These are phyloP conservation scores for Rhododendron vialii DNA, from an alignment of 148 eudicot species.

Conservation along the genomic window DNA sequence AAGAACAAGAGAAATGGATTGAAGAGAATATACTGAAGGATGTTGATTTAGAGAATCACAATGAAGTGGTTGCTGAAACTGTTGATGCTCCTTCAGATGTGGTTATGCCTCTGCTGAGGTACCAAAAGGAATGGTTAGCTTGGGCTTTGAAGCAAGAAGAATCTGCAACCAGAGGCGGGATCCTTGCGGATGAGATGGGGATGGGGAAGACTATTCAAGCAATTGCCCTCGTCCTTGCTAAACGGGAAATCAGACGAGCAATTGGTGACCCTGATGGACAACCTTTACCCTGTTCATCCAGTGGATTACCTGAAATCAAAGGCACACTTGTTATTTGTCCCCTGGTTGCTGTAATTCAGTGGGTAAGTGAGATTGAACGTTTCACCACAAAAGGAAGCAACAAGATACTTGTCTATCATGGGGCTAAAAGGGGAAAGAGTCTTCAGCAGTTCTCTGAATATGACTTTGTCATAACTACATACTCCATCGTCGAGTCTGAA, in stretches of 20 bases:
- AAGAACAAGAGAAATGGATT: conserved; percentile 65
- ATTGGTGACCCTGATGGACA: conserved; percentile 23
- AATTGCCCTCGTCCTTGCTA: conserved; percentile 90
- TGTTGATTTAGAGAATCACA: conserved; percentile 41
- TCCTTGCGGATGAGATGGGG: conserved; percentile 99
- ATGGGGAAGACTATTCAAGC: conserved; percentile 97
- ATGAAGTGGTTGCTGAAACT: conserved; percentile 45
- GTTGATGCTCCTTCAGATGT: conserved; percentile 60
- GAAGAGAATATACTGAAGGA: conserved; percentile 35
- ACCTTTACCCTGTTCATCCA: conserved; percentile 32
- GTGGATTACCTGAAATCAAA: conserved; percentile 40
- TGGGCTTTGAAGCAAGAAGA: conserved; percentile 94
- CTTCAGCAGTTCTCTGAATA: conserved; percentile 47
- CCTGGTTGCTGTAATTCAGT: conserved; percentile 67
- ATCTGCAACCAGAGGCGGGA: conserved; percentile 69
- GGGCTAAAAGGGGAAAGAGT: conserved; percentile 62
- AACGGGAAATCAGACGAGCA: conserved; percentile 45
- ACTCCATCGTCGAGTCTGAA: conserved; percentile 77
- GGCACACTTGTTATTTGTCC: conserved; percentile 93
- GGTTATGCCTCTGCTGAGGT: conserved; percentile 65
- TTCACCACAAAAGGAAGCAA: conserved; percentile 76
- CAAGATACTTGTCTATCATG: conserved; percentile 77
- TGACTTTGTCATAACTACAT: conserved; percentile 90
- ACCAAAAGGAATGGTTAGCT: conserved; percentile 94
- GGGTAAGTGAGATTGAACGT: conserved; percentile 73